Evolutionary conservation across 257 asterid genomes (phyloP).

Genomic region (Thymus quinquecostatus): DNA sequence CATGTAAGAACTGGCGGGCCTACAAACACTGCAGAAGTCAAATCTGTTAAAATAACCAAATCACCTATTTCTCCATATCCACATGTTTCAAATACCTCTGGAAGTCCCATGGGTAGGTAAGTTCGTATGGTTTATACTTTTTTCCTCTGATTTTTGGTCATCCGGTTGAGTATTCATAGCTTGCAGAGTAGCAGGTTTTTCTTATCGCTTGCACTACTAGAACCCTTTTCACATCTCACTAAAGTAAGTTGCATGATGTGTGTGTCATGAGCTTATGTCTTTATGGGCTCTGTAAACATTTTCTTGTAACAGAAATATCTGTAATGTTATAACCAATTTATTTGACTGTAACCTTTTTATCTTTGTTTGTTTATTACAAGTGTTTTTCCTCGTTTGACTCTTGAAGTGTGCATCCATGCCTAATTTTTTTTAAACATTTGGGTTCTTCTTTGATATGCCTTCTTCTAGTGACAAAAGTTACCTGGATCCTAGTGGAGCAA

Average conservation of each 20-base stretch:
- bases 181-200: conserved; percentile 3
- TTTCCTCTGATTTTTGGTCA: neutral
- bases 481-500: conserved; percentile 46
- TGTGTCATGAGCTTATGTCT: conserved; percentile 1
- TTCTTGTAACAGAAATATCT: neutral
- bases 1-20: conserved; percentile 34
- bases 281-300: neutral
- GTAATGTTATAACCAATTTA: neutral
- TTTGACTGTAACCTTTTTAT: neutral
- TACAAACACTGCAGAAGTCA: conserved; percentile 38
- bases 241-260: neutral
- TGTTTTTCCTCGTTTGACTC: neutral
- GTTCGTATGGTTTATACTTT: conserved; percentile 10
- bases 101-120: conserved; percentile 47
- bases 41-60: conserved; percentile 38
- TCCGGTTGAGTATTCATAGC: conserved; percentile 11
- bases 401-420: conserved; percentile 1
- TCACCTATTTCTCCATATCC: conserved; percentile 46
- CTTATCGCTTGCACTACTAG: neutral
- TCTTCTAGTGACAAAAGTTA: conserved; percentile 41
- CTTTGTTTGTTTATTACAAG: conserved; percentile 4
- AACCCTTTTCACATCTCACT: conserved; percentile 1
- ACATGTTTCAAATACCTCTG: conserved; percentile 38
- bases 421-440: conserved; percentile 19
- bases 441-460: conserved; percentile 41